phyloP scores from a whole-genome alignment of 352 stramenopile species.

The Saprolegnia parasitica region DNA sequence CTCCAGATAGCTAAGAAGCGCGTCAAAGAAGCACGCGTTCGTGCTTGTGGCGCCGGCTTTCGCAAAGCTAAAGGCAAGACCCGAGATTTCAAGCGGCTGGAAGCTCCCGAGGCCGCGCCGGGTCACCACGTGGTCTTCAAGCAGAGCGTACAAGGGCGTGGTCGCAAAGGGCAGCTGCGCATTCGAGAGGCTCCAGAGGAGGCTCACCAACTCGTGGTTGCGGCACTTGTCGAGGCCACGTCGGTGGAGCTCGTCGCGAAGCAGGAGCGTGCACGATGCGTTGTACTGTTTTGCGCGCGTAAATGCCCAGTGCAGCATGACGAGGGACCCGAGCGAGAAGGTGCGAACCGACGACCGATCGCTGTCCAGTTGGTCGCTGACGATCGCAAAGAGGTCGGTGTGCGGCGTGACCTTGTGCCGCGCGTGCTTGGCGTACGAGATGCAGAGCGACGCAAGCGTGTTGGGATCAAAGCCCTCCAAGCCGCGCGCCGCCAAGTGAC shows the following conservation, averaged over 20 bases:
- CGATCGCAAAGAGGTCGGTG: not conserved
- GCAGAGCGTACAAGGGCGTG: not conserved
- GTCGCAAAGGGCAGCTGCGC: not conserved
- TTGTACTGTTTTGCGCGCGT: not conserved
- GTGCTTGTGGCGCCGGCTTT: not conserved
- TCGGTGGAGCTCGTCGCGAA: not conserved
- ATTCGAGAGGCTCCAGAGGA: not conserved
- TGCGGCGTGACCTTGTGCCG: not conserved
- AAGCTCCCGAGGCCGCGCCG: not conserved
- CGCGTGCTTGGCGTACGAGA: conserved; percentile 1
- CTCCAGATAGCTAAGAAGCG: not conserved
- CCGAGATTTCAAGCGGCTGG: not conserved
- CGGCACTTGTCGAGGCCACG: conserved; percentile 3
- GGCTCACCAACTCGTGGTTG: not conserved
- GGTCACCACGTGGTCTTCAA: not conserved
- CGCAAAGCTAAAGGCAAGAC: not conserved
- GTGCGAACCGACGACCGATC: not conserved
- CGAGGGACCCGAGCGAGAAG: not conserved
- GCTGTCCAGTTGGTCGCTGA: not conserved
- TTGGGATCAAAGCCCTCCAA: not conserved
- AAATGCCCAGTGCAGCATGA: not conserved
- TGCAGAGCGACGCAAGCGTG: not conserved
- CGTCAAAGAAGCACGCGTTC: not conserved
- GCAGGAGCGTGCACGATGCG: not conserved
- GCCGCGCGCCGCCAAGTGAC: not conserved